Percentiles rank a stretch among this genome's conserved stretches.
Evolutionary conservation across 768 basidiomycete genomes (phyloP).

Genomic region (Mycena rosella): DNA sequence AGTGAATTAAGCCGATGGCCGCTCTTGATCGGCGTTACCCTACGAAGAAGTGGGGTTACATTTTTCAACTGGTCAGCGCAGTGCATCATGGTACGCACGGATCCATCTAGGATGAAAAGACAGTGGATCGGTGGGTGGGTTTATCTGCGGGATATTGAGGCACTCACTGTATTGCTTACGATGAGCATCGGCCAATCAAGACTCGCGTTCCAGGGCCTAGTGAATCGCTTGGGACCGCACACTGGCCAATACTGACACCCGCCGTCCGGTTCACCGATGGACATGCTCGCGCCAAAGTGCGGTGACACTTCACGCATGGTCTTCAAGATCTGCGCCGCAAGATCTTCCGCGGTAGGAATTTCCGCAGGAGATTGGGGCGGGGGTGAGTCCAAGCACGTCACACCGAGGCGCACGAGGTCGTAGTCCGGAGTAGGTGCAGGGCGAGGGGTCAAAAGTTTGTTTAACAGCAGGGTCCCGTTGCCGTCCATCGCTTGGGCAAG

Average conservation of each 20-base stretch:
- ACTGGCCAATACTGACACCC: slow-evolving; percentile 44
- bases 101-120: slow-evolving; percentile 18
- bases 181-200: slow-evolving; percentile 44
- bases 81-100: slow-evolving; percentile 11
- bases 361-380: slow-evolving; percentile 24
- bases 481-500: slow-evolving; percentile 35
- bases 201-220: slow-evolving; percentile 46
- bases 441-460: slow-evolving; percentile 17
- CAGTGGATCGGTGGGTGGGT: not conserved
- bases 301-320: slow-evolving; percentile 36
- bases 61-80: not conserved
- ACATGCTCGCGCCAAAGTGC: slow-evolving; percentile 40
- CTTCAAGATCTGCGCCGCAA: slow-evolving; percentile 27
- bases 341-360: slow-evolving; percentile 27
- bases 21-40: slow-evolving; percentile 41
- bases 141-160: not conserved
- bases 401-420: slow-evolving; percentile 38
- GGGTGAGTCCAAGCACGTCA: slow-evolving; percentile 41
- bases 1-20: slow-evolving; percentile 39
- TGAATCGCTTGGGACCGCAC: slow-evolving; percentile 41
- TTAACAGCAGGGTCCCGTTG: slow-evolving; percentile 40
- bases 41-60: slow-evolving; percentile 1
- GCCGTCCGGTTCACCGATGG: slow-evolving; percentile 39
- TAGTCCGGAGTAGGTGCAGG: not conserved
- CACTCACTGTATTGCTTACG: slow-evolving; percentile 41